phyloP scores from a whole-genome alignment of 257 asterid genomes.

The Solanum gandarillasii region DNA sequence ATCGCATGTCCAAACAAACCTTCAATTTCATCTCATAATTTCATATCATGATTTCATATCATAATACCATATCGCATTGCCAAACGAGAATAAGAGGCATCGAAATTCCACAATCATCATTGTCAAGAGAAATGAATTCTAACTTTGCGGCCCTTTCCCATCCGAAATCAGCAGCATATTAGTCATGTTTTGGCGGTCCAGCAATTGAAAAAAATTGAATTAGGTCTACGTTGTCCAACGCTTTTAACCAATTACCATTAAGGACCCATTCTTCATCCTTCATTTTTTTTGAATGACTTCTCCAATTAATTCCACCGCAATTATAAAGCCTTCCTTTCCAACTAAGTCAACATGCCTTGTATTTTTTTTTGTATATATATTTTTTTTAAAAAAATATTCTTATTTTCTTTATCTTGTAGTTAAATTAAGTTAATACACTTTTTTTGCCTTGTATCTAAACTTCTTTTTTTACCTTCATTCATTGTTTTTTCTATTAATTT shows the following conservation, averaged over 20 bases:
- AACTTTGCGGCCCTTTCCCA: slow-evolving; percentile 11
- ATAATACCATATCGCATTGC: too few species aligned
- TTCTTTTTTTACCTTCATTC: too few species aligned
- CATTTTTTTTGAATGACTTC: not conserved
- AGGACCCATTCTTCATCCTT: slow-evolving; percentile 1
- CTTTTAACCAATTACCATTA: not conserved
- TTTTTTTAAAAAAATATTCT: too few species aligned
- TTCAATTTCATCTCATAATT: too few species aligned
- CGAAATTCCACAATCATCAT: not conserved
- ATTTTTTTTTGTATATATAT: too few species aligned
- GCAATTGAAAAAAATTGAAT: not conserved
- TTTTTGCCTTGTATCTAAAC: too few species aligned
- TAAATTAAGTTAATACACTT: too few species aligned
- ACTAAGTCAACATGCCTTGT: not conserved
- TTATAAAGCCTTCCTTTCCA: not conserved
- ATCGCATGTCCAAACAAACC: too few species aligned
- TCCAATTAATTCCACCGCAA: not conserved
- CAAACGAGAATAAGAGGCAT: not conserved
- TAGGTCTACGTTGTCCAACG: accelerated
- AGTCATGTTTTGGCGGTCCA: slow-evolving; percentile 10
- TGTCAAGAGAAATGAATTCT: slow-evolving; percentile 8
- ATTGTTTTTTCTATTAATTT: too few species aligned
- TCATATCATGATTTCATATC: too few species aligned
- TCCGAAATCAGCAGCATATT: slow-evolving; percentile 15
- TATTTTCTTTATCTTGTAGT: too few species aligned